These are phyloP conservation scores for Calocera cornea DNA, from an alignment of 768 basidiomycete species.

Conservation along the genomic window DNA sequence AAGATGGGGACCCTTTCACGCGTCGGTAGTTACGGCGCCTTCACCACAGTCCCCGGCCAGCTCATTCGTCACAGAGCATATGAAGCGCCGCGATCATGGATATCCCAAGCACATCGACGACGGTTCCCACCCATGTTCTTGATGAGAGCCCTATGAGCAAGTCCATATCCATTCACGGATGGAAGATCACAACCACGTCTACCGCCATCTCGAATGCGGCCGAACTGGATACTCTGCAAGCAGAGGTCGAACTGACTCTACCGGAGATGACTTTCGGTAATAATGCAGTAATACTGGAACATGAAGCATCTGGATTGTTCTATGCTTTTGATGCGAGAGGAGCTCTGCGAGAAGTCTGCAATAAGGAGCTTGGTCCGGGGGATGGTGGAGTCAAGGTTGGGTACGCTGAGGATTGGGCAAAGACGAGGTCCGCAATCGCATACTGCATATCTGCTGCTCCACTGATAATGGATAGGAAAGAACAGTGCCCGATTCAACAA, in stretches of 20 bases:
- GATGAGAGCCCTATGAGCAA: not conserved
- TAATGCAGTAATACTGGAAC: constrained; percentile 57
- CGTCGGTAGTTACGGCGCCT: not conserved
- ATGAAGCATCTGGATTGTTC: constrained; percentile 48
- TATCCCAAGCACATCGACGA: constrained; percentile 27
- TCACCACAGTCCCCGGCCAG: not conserved
- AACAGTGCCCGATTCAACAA: constrained; percentile 47
- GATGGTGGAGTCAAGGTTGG: constrained; percentile 91
- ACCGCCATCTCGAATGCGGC: constrained; percentile 67
- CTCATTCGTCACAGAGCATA: not conserved
- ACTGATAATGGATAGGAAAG: constrained; percentile 27
- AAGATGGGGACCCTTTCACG: not conserved
- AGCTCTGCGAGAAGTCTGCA: constrained; percentile 60
- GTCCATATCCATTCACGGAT: constrained; percentile 53
- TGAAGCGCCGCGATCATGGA: constrained; percentile 20
- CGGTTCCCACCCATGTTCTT: constrained; percentile 49
- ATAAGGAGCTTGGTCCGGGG: constrained; percentile 57
- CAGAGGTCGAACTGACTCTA: constrained; percentile 48
- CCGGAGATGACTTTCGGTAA: constrained; percentile 97
- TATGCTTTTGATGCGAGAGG: constrained; percentile 52
- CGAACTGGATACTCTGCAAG: constrained; percentile 58
- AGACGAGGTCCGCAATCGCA: constrained; percentile 49
- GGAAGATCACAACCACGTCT: constrained; percentile 57
- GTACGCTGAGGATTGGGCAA: constrained; percentile 88
- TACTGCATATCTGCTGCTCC: not conserved